phyloP scores from a whole-genome alignment of 2,329 filamentous ascomycete genomes.

The Fusarium sp. region DNA sequence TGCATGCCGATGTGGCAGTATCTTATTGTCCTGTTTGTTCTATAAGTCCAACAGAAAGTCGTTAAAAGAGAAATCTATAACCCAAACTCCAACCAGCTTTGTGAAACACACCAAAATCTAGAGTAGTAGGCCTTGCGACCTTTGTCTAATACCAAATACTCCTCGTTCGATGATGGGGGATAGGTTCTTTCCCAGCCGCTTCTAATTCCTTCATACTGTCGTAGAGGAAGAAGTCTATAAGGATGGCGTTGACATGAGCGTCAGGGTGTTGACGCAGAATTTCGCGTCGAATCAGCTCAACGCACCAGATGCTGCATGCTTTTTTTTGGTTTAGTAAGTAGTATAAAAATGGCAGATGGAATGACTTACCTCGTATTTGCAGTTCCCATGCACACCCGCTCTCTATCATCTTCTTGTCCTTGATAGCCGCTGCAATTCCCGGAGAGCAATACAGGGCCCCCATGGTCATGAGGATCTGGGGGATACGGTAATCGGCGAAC shows the following conservation, averaged over 20 bases:
- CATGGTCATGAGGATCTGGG: constrained; percentile 88
- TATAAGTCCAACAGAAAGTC: constrained; percentile 23
- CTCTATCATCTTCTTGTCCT: constrained; percentile 72
- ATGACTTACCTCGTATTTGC: constrained; percentile 78
- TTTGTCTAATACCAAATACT: constrained; percentile 87
- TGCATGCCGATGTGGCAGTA: constrained; percentile 35
- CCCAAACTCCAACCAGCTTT: constrained; percentile 20
- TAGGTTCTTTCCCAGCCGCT: constrained; percentile 65
- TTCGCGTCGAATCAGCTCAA: constrained; percentile 87
- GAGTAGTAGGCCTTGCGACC: constrained; percentile 17
- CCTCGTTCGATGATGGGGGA: constrained; percentile 87
- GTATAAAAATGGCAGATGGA: too few species aligned
- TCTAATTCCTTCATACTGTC: constrained; percentile 93
- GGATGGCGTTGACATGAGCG: constrained; percentile 81
- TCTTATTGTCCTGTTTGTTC: constrained; percentile 36
- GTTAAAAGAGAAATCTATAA: constrained; percentile 36
- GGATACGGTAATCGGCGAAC: constrained; percentile 98
- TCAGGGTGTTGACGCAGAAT: constrained; percentile 81
- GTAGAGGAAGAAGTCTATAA: constrained; percentile 98
- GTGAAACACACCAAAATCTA: constrained; percentile 18
- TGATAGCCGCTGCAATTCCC: constrained; percentile 77
- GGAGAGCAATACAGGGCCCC: constrained; percentile 89
- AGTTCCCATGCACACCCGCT: constrained; percentile 84
- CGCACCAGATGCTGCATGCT: constrained; percentile 96
- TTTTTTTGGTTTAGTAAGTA: constrained; percentile 29